Conservation (phyloP, 257 asterid genomes). For the Petunia axillaris region DNA sequence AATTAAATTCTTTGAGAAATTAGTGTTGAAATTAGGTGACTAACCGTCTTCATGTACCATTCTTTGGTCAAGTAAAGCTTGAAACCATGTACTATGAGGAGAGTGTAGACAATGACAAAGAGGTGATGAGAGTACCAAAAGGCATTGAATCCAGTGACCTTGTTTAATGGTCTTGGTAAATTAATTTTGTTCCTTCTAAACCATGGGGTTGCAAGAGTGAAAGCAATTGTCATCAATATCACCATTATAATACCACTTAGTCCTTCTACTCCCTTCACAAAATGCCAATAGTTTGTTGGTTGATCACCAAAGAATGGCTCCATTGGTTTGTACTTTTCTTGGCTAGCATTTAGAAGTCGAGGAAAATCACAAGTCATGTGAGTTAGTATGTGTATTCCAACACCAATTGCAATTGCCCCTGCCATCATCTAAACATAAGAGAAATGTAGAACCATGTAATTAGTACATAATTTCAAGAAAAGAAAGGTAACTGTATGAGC, state of each 20-base stretch:
- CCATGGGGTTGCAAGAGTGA: slow-evolving; percentile 77
- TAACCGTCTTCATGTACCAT: slow-evolving; percentile 71
- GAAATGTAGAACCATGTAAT: neutral
- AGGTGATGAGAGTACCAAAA: slow-evolving; percentile 93
- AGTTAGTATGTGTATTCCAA: slow-evolving; percentile 69
- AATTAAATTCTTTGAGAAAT: neutral
- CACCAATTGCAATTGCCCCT: slow-evolving; percentile 62
- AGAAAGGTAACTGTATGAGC: neutral
- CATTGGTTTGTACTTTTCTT: slow-evolving; percentile 54
- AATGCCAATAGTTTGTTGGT: slow-evolving; percentile 65
- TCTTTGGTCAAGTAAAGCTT: slow-evolving; percentile 63
- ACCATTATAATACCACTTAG: slow-evolving; percentile 75
- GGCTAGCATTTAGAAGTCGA: slow-evolving; percentile 52
- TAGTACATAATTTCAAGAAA: neutral
- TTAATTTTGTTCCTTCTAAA: slow-evolving; percentile 59
- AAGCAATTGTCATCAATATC: slow-evolving; percentile 74
- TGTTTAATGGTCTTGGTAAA: slow-evolving; percentile 62
- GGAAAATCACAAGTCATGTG: slow-evolving; percentile 86
- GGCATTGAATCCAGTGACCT: slow-evolving; percentile 83
- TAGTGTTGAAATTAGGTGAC: slow-evolving; percentile 25
- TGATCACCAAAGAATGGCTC: slow-evolving; percentile 57
- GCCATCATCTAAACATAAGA: slow-evolving; percentile 54
- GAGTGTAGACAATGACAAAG: slow-evolving; percentile 64
- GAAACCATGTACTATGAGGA: slow-evolving; percentile 74
- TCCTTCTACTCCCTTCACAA: slow-evolving; percentile 71